Evolutionary conservation across 1,284 basidiomycete species (phyloP).

Genomic region (Ganoderma meredithae): DNA sequence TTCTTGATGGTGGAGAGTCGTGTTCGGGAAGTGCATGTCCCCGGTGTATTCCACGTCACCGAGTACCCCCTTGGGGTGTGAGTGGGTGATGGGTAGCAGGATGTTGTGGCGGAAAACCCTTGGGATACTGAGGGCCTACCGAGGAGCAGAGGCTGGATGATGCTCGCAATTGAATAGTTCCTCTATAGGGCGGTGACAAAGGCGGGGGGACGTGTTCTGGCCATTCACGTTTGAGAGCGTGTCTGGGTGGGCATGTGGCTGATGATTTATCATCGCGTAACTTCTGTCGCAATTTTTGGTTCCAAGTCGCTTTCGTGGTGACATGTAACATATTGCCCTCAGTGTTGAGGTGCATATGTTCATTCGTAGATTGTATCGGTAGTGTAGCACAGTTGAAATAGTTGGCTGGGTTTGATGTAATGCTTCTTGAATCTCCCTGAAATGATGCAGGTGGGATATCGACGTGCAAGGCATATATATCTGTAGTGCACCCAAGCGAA

Average conservation of each 20-base stretch:
- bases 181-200: conserved; percentile 29
- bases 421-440: too few relatives aligned
- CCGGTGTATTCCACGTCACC: conserved; percentile 26
- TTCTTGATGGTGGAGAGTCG: conserved; percentile 17
- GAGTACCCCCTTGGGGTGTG: conserved; percentile 27
- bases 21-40: conserved; percentile 31
- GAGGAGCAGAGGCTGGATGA: conserved; percentile 34
- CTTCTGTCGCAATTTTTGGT: conserved; percentile 27
- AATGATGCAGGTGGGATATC: not conserved
- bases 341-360: not conserved
- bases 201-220: conserved; percentile 38
- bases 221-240: conserved; percentile 35
- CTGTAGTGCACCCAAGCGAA: not conserved
- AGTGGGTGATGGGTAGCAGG: conserved; percentile 24
- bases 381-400: too few relatives aligned
- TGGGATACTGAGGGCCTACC: conserved; percentile 34
- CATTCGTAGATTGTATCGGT: not conserved
- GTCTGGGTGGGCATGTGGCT: conserved; percentile 24
- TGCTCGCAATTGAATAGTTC: conserved; percentile 29
- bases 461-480: not conserved
- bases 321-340: not conserved
- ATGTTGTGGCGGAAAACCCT: conserved; percentile 34
- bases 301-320: conserved; percentile 24
- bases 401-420: too few relatives aligned
- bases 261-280: conserved; percentile 9